phyloP scores from a whole-genome alignment of 2,329 filamentous ascomycete species.

The Cadophora malorum region DNA sequence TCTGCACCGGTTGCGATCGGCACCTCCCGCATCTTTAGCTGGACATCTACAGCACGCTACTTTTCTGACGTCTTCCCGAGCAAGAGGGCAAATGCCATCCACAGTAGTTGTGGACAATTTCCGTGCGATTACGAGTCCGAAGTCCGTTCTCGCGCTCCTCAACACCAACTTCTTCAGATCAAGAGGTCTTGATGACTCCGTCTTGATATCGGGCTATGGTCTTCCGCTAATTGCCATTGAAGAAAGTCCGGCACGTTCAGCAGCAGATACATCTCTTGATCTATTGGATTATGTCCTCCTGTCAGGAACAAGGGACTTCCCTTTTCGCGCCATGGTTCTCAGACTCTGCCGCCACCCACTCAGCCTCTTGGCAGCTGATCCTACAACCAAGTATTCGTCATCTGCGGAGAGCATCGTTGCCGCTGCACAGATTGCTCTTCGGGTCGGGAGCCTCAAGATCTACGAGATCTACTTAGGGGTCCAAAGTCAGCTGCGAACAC shows the following conservation, averaged over 20 bases:
- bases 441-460: constrained; percentile 8
- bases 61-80: background rate
- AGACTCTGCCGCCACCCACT: background rate
- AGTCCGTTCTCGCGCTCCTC: background rate
- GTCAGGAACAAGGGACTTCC: constrained; percentile 13
- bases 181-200: background rate
- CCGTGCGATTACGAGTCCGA: background rate
- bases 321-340: background rate
- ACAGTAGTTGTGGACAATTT: background rate
- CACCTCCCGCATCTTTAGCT: background rate
- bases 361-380: constrained; percentile 9
- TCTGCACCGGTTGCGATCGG: constrained; percentile 1
- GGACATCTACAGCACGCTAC: background rate
- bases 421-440: background rate
- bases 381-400: background rate
- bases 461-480: constrained; percentile 7
- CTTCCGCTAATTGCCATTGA: background rate
- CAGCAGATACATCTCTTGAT: background rate
- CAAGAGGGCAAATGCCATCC: background rate
- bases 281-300: background rate
- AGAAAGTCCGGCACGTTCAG: background rate
- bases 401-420: background rate
- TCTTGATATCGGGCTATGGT: background rate
- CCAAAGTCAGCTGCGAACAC: background rate
- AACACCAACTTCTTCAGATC: background rate